Percentiles rank a stretch among this genome's conserved stretches.
Conservation (phyloP, 1,284 basidiomycete genomes). For the Cystobasidium slooffiae region DNA sequence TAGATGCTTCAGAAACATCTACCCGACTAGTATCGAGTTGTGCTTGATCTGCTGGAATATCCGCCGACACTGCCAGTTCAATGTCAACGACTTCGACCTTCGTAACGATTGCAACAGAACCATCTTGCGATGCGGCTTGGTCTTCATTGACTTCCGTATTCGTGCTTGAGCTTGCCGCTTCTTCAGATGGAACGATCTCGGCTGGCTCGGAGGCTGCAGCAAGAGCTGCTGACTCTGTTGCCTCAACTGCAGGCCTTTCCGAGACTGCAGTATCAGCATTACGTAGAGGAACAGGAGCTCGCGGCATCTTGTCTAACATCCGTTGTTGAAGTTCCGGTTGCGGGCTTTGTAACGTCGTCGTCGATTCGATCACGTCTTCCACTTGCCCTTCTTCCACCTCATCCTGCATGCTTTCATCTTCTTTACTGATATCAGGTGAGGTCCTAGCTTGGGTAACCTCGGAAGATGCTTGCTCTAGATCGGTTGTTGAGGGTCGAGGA, state of each 20-base stretch:
- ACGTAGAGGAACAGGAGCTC: conserved; percentile 1
- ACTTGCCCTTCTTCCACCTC: neutral
- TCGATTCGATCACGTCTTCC: neutral
- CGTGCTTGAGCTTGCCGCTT: neutral
- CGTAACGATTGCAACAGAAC: neutral
- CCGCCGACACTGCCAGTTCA: neutral
- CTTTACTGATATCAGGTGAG: neutral
- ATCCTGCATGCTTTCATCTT: conserved; percentile 6
- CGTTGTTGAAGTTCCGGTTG: neutral
- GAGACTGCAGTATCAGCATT: neutral
- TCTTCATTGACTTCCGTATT: no score
- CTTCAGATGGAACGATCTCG: neutral
- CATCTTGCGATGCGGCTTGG: neutral
- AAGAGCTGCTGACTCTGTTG: neutral
- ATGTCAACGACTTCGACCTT: neutral
- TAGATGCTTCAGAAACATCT: neutral
- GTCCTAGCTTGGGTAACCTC: conserved; percentile 9
- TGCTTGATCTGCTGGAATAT: neutral
- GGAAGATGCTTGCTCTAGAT: conserved; percentile 8
- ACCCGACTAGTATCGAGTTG: neutral
- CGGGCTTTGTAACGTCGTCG: neutral
- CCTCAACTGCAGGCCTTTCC: neutral
- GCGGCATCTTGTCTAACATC: neutral
- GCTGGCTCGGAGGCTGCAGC: neutral
- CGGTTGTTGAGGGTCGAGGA: conserved; percentile 19